A percentile compares a stretch with the other conserved stretches of the same genome.
Evolutionary conservation across 192 early-diverging fungal genomes (phyloP).

Genomic region (Haplosporangium gracile): DNA sequence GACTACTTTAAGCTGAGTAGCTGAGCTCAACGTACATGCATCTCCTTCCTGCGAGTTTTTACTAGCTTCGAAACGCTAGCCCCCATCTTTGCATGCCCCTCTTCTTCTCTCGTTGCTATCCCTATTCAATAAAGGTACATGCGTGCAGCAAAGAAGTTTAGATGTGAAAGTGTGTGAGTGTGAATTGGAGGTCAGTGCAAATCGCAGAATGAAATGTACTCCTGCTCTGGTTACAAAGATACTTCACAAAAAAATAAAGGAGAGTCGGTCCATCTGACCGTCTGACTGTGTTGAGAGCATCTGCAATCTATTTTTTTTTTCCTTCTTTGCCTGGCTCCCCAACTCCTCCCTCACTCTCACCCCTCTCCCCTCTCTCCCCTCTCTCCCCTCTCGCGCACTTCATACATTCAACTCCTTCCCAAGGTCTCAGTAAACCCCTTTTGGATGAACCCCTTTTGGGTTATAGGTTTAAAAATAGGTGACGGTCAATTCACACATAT

Average conservation of each 20-base stretch:
- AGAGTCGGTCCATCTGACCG: background rate
- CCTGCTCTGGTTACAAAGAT: background rate
- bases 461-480: background rate
- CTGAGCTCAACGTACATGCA: background rate
- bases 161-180: background rate
- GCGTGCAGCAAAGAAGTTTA: background rate
- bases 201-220: slow-evolving; percentile 2
- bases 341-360: background rate
- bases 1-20: background rate
- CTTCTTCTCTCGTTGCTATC: background rate
- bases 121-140: background rate
- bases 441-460: background rate
- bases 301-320: background rate
- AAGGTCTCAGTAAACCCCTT: background rate
- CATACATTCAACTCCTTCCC: background rate
- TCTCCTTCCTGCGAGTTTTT: background rate
- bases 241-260: background rate
- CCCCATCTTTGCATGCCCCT: background rate
- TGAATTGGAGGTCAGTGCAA: background rate
- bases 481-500: background rate
- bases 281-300: background rate
- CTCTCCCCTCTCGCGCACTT: background rate
- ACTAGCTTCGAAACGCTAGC: background rate
- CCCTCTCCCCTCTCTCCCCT: background rate
- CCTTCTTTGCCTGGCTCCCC: background rate